phyloP scores from a whole-genome alignment of 441 rosid species.

The Bocquillonia castaneifolia region DNA sequence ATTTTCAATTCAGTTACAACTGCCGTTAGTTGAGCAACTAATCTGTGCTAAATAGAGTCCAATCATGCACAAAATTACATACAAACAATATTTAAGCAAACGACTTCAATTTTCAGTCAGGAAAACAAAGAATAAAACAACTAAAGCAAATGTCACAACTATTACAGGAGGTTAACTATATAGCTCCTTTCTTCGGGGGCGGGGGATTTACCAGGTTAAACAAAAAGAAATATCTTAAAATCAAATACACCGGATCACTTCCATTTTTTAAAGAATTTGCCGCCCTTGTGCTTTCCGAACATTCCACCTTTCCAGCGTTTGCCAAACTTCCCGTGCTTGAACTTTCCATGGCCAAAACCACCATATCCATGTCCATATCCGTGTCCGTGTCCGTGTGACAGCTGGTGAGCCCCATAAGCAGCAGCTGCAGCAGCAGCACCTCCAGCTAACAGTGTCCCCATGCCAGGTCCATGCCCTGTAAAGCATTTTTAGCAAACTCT shows the following conservation, averaged over 20 bases:
- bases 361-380: constrained; percentile 35
- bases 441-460: constrained; percentile 64
- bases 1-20: too few species aligned
- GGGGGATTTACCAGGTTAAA: not conserved
- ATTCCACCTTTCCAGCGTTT: constrained; percentile 60
- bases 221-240: too few species aligned
- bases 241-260: constrained; percentile 54
- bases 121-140: not conserved
- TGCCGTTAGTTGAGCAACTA: too few species aligned
- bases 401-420: constrained; percentile 61
- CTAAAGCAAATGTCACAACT: not conserved
- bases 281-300: constrained; percentile 76
- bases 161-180: not conserved
- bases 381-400: constrained; percentile 39
- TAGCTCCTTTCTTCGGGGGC: not conserved
- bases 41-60: too few species aligned
- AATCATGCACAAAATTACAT: too few species aligned
- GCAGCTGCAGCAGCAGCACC: constrained; percentile 68
- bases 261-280: constrained; percentile 60
- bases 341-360: constrained; percentile 42
- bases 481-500: not conserved
- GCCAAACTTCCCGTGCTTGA: constrained; percentile 64
- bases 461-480: constrained; percentile 44
- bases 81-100: not conserved
- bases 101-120: not conserved